Percentiles rank a stretch among this genome's conserved stretches.
Conservation (phyloP, 148 eudicot species). For the Beta vulgaris region DNA sequence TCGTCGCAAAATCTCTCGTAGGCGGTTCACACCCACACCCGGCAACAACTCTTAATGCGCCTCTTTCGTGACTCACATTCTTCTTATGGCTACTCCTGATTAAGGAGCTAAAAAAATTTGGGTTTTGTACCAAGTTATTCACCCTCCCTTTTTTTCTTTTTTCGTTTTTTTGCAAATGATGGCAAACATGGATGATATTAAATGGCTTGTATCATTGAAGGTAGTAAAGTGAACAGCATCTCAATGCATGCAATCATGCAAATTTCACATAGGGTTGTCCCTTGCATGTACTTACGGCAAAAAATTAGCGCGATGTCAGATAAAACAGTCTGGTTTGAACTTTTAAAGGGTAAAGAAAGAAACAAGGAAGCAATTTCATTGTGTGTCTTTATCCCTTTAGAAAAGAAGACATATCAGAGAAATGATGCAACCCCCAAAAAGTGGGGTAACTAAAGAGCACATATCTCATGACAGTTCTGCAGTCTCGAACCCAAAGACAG, state of each 20-base stretch:
- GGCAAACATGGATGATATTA: not conserved
- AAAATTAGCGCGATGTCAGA: conserved; percentile 1
- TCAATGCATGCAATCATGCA: conserved; percentile 13
- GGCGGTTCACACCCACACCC: too few species aligned
- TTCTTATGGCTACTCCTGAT: conserved; percentile 14
- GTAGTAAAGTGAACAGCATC: conserved; percentile 9
- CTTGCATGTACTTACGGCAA: conserved; percentile 8
- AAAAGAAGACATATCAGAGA: conserved; percentile 17
- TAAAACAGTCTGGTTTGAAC: conserved; percentile 16
- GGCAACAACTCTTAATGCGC: too few species aligned
- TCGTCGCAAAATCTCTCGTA: too few species aligned
- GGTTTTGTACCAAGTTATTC: too few species aligned
- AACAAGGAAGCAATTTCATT: not conserved
- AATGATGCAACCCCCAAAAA: conserved; percentile 28
- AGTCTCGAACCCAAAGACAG: conserved; percentile 14
- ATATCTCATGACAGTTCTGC: conserved; percentile 10
- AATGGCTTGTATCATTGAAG: conserved; percentile 14
- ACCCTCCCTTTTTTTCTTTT: too few species aligned
- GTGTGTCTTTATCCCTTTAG: conserved; percentile 8
- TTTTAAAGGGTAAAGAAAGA: conserved; percentile 18
- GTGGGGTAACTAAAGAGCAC: conserved; percentile 21
- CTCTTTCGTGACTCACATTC: too few species aligned
- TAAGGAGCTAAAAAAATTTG: not conserved
- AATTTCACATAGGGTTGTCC: conserved; percentile 1
- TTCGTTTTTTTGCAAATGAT: not conserved